A percentile compares a stretch with the other conserved stretches of the same genome.
phyloP scores from a whole-genome alignment of 2,329 filamentous ascomycete species.

The Colletotrichum musicola region DNA sequence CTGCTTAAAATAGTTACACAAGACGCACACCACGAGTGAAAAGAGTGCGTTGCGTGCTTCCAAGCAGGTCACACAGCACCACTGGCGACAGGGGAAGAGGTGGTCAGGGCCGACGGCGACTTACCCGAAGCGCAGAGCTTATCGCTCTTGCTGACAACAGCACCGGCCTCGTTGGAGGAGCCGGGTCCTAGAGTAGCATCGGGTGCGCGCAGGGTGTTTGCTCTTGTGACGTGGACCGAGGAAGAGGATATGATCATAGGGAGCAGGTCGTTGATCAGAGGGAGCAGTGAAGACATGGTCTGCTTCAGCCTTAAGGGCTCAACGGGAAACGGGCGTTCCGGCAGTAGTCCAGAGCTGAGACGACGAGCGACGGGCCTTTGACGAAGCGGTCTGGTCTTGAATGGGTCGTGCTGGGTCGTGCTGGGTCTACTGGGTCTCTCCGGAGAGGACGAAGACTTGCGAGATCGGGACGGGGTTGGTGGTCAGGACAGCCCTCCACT shows the following conservation, averaged over 20 bases:
- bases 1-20: slow-evolving; percentile 51
- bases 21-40: slow-evolving; percentile 22
- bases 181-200: slow-evolving; percentile 55
- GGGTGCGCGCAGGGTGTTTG: slow-evolving; percentile 40
- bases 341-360: neutral
- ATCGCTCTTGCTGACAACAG: slow-evolving; percentile 74
- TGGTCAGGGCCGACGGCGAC: slow-evolving; percentile 43
- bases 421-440: slow-evolving; percentile 3
- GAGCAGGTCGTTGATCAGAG: slow-evolving; percentile 68
- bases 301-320: slow-evolving; percentile 16
- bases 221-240: slow-evolving; percentile 68
- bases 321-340: neutral
- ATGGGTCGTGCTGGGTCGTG: neutral
- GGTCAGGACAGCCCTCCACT: slow-evolving; percentile 21
- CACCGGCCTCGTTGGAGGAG: slow-evolving; percentile 56
- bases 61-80: slow-evolving; percentile 5
- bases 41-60: slow-evolving; percentile 4
- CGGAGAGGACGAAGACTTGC: neutral
- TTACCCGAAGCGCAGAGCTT: slow-evolving; percentile 76
- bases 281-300: slow-evolving; percentile 65
- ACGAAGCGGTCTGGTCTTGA: slow-evolving; percentile 17
- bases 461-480: slow-evolving; percentile 15
- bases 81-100: neutral
- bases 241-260: slow-evolving; percentile 70
- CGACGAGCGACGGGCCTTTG: neutral